Base-by-base conservation (phyloP, 1,139 yeast species). In the Blastobotrys ciferrii region DNA sequence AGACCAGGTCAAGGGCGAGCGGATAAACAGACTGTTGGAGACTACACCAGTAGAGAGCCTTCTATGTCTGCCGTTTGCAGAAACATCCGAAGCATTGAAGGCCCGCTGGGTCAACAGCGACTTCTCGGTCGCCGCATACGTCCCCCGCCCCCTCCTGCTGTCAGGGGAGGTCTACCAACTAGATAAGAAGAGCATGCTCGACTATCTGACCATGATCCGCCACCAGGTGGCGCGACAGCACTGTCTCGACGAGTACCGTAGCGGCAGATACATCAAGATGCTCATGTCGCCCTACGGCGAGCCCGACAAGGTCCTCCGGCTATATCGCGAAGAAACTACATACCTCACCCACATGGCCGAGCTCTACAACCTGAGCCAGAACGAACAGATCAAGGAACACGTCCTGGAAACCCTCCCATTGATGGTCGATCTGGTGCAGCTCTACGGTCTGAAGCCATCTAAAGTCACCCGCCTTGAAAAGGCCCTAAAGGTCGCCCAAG, bases 141-240 rank as follows among this genome's bases (percentile, higher is more conserved):
- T 35, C 9, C 42, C 31, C 14, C 19, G 6, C 13, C 28, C 28
- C 11, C 36, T 17, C 19, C 28, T 41, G 37, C 41, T 23, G 7
- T 7, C 38, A 6, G 15, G 18, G 4, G 38, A 33, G 17, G 38
- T 23, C 20, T 31, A 35, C 33, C 46, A 11, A 12, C 35, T 18
- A 18, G 30, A 11, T 28, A 15, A 12, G 35, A 15, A n/a, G 23
- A 39, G 32, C 30, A 15, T 6, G 20, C n/a, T 25, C 4, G 46
- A 43, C 7, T 43, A 43, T 25, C 11, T n/a, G 5, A 14, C 7
- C 14, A 4, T 43, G 33, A 43, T 43, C 30, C 33, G 46, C 12
- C 30, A 43, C 20, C 46, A 43, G 20, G 46, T 43, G 32, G 32
- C 23, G 18, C 41, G 46, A 23, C 28, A 28, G 11, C 42, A 39